A percentile compares a stretch with the other conserved stretches of the same genome.
phyloP scores from a whole-genome alignment of 108 stramenopile species.

The Cylindrotheca fusiformis region DNA sequence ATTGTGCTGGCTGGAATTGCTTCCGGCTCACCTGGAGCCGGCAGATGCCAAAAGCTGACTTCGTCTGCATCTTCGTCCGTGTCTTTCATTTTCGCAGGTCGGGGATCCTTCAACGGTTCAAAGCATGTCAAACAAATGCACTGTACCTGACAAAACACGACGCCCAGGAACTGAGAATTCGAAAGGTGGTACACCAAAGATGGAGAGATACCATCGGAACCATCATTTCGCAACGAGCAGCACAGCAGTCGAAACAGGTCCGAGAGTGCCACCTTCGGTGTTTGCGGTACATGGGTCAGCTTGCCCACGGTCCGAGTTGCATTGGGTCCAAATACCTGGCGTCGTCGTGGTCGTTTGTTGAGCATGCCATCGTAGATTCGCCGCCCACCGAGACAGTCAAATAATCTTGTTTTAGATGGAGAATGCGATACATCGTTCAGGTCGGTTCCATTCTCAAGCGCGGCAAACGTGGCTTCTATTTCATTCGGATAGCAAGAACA shows the following conservation, averaged over 20 bases:
- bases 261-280: slow-evolving; percentile 11
- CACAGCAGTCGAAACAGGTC: slow-evolving; percentile 54
- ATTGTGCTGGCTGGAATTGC: neutral
- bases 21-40: slow-evolving; percentile 17
- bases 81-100: neutral
- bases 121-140: slow-evolving; percentile 69
- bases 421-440: too few relatives aligned
- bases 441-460: neutral
- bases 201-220: slow-evolving; percentile 40
- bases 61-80: slow-evolving; percentile 11
- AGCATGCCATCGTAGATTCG: slow-evolving; percentile 60
- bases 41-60: slow-evolving; percentile 42
- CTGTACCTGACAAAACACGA: slow-evolving; percentile 65
- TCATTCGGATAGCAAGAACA: neutral
- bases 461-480: neutral
- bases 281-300: neutral
- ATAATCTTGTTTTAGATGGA: too few relatives aligned
- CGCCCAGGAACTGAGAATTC: slow-evolving; percentile 44
- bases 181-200: slow-evolving; percentile 56
- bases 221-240: slow-evolving; percentile 28
- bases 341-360: slow-evolving; percentile 34
- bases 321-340: neutral
- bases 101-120: slow-evolving; percentile 23
- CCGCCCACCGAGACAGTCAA: slow-evolving; percentile 33
- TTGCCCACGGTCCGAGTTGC: slow-evolving; percentile 11